Evolutionary conservation across 768 basidiomycete genomes (phyloP).

Genomic region (Roridomyces roridus): DNA sequence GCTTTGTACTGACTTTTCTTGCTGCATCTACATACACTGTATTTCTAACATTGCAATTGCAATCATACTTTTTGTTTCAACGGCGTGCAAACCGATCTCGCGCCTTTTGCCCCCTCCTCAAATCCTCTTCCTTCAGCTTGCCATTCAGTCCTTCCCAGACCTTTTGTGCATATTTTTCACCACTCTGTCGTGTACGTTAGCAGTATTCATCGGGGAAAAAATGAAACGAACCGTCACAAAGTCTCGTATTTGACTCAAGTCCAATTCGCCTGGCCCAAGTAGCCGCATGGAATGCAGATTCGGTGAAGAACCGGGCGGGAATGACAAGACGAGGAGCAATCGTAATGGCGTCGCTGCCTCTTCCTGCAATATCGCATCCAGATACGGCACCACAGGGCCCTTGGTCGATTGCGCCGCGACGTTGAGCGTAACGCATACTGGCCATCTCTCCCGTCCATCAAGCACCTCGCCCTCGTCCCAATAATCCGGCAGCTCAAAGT

Average conservation of each 20-base stretch:
- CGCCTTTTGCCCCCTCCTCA: slow-evolving; percentile 50
- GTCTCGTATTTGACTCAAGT: slow-evolving; percentile 49
- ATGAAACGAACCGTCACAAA: slow-evolving; percentile 57
- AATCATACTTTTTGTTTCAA: slow-evolving; percentile 1
- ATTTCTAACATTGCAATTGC: not conserved
- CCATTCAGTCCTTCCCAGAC: slow-evolving; percentile 55
- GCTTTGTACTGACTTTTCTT: not conserved
- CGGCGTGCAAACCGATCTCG: slow-evolving; percentile 55
- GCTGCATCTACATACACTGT: slow-evolving; percentile 1
- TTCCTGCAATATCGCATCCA: slow-evolving; percentile 78
- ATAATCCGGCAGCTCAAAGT: slow-evolving; percentile 88
- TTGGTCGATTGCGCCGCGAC: slow-evolving; percentile 52
- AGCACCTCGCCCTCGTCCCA: slow-evolving; percentile 85
- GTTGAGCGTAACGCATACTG: slow-evolving; percentile 80
- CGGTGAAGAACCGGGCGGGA: slow-evolving; percentile 44
- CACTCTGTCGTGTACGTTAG: slow-evolving; percentile 50
- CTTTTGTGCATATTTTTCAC: slow-evolving; percentile 67
- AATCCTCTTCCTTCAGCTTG: no score
- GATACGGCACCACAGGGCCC: slow-evolving; percentile 65
- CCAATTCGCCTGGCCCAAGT: slow-evolving; percentile 67
- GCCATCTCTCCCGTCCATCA: slow-evolving; percentile 69
- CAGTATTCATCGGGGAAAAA: not conserved
- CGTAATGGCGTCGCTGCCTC: slow-evolving; percentile 69
- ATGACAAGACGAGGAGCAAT: slow-evolving; percentile 71
- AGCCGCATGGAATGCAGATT: slow-evolving; percentile 68